Base-by-base conservation (phyloP, 352 stramenopile genomes). In the Thalassiosira hispida region DNA sequence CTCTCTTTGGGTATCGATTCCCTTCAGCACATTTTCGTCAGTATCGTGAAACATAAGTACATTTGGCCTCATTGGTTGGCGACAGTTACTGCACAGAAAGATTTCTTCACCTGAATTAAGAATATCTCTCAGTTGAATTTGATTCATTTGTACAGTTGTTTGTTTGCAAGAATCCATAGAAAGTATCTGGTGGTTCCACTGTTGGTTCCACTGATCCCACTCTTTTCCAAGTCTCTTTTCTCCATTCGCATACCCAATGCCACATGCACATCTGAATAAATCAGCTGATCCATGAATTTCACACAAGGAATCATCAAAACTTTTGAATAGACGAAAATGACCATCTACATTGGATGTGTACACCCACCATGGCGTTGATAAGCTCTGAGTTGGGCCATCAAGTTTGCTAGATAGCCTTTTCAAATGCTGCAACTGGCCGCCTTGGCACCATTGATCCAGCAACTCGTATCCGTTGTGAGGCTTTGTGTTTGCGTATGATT, bases 1-100 rank as follows among this genome's bases (percentile, higher is more conserved):
- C 18, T 79, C 51, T 44, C 76, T 31, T 61, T 79, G 35, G 2
- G 29, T 46, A 38, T 62, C n/a, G 22, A 84, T 77, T 1, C n/a
- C 27, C 47, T 57, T 46, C 38, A 84, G 31, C 14, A 84, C 42
- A 62, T 79, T 84, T 66, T 80, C 55, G 56, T 84, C 76, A 22
- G 69, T 80, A 22, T 84, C 76, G 60, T 84, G 70, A 67, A 84
- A 84, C 63, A 84, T 73, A 0, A 84, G 69, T 0, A 84, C 76
- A 53, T 80, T 80, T 55, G 76, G 63, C 49, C 76, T 42, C 49
- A 74, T 71, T 38, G 76, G 76, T 22, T 57, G 53, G 0, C 47
- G 27, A 23, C 76, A 80, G 18, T 76, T 29, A 31, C 55, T 53
- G 29, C 76, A 84, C 12, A 66, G 8, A 16, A 79, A 40, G 6